Conservation (phyloP, 2,329 filamentous ascomycete genomes). For the Fusarium begoniae region DNA sequence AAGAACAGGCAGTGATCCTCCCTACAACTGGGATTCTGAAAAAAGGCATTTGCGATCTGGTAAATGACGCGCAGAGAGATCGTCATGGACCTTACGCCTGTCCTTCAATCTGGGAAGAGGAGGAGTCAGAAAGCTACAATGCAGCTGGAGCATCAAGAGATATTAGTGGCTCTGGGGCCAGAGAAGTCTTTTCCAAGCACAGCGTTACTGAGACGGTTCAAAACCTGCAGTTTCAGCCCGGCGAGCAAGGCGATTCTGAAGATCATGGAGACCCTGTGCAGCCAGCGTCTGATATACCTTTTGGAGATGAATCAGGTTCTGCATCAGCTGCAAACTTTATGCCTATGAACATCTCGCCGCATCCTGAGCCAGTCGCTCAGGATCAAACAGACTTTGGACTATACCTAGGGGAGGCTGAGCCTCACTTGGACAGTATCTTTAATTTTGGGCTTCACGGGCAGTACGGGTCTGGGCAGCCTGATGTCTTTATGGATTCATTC, state of each 20-base stretch:
- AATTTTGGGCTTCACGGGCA: neutral
- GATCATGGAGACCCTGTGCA: fast-evolving
- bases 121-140: slow-evolving; percentile 4
- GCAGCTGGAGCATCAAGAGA: neutral
- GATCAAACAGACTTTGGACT: neutral
- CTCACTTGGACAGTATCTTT: neutral
- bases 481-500: slow-evolving; percentile 26
- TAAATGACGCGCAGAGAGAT: slow-evolving; percentile 1
- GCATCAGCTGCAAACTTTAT: neutral
- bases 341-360: neutral
- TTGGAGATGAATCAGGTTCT: neutral
- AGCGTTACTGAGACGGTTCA: slow-evolving; percentile 11
- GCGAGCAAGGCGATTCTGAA: neutral
- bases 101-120: slow-evolving; percentile 18
- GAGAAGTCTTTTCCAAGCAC: slow-evolving; percentile 18
- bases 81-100: neutral
- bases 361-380: fast-evolving
- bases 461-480: slow-evolving; percentile 3
- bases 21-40: neutral
- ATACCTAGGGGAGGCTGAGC: neutral
- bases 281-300: neutral
- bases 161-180: neutral
- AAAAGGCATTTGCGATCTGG: slow-evolving; percentile 15
- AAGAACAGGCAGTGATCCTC: neutral
- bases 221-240: neutral